Conservation (phyloP, 495 filamentous ascomycete genomes). For the Podospora pseudopauciseta region DNA sequence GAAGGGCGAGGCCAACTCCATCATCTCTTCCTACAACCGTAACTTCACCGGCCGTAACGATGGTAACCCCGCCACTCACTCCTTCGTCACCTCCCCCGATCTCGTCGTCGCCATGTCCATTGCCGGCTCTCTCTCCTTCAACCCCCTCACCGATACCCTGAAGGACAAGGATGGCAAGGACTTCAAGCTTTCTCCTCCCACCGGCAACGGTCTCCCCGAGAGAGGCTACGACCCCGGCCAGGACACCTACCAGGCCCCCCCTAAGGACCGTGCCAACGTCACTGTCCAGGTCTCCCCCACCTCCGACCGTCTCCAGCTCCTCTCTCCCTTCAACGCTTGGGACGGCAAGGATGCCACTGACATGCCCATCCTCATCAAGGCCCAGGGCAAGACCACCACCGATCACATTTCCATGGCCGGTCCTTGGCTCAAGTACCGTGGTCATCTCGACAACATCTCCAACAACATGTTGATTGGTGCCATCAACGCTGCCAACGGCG, state of each 20-base stretch:
- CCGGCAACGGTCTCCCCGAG: slow-evolving; percentile 75
- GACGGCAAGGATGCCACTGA: slow-evolving; percentile 87
- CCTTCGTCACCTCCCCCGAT: slow-evolving; percentile 98
- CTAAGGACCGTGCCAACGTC: slow-evolving; percentile 67
- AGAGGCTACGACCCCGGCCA: slow-evolving; percentile 88
- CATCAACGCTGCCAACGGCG: slow-evolving; percentile 88
- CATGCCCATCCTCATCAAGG: slow-evolving; percentile 96
- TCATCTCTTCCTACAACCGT: slow-evolving; percentile 45
- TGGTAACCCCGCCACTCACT: slow-evolving; percentile 96
- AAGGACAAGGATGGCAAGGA: slow-evolving; percentile 98
- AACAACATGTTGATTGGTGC: slow-evolving; percentile 99
- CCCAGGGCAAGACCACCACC: slow-evolving; percentile 96
- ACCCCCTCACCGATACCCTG: slow-evolving; percentile 88
- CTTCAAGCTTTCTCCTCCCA: slow-evolving; percentile 77
- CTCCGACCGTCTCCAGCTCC: slow-evolving; percentile 91
- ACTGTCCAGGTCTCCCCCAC: slow-evolving; percentile 79
- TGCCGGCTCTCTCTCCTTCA: slow-evolving; percentile 91
- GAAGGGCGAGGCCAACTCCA: slow-evolving; percentile 87
- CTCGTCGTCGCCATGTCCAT: slow-evolving; percentile 88
- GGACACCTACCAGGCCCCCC: slow-evolving; percentile 97
- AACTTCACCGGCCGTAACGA: slow-evolving; percentile 99
- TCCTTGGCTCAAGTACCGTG: slow-evolving; percentile 99
- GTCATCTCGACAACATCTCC: slow-evolving; percentile 99
- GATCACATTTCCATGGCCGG: slow-evolving; percentile 99
- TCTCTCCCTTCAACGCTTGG: slow-evolving; percentile 83